Conservation (phyloP, 805 yeast species). For the Cyberlindnera bimundalis region DNA sequence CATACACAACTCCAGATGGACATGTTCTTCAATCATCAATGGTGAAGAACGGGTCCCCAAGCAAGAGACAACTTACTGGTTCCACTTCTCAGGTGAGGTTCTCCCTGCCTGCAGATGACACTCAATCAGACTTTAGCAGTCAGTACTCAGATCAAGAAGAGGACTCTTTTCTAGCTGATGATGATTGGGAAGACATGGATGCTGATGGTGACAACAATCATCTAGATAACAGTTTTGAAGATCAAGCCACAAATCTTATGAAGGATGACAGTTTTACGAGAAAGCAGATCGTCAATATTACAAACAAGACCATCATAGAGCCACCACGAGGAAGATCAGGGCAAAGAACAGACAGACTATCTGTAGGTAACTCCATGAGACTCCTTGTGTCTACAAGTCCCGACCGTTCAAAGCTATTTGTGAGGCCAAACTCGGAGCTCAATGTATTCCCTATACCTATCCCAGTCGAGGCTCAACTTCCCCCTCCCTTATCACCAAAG, state of each 20-base stretch:
- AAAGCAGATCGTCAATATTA: conserved; percentile 14
- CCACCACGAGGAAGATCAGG: conserved; percentile 12
- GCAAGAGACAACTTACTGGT: conserved; percentile 25
- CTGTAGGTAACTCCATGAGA: conserved; percentile 24
- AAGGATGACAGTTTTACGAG: conserved; percentile 8
- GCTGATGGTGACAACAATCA: neutral
- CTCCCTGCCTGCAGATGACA: conserved; percentile 19
- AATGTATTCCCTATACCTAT: conserved; percentile 33
- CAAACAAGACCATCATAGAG: conserved; percentile 9
- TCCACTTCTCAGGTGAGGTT: conserved; percentile 30
- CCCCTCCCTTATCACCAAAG: conserved; percentile 35
- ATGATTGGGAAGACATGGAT: conserved; percentile 15
- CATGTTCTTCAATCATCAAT: conserved; percentile 27
- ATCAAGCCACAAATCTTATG: neutral
- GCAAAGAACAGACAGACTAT: conserved; percentile 2
- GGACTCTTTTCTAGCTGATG: conserved; percentile 15
- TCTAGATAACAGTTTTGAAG: no score
- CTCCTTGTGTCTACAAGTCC: conserved; percentile 18
- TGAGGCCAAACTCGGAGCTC: conserved; percentile 35
- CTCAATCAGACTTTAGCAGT: neutral
- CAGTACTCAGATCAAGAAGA: conserved; percentile 12
- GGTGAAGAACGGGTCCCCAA: conserved; percentile 29
- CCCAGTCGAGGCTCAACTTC: conserved; percentile 35
- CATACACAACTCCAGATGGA: conserved; percentile 27
- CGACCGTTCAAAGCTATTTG: conserved; percentile 27